Evolutionary conservation across 371 early-diverging fungal genomes (phyloP), one percentile per base, ranked within the genome.

Genomic region (Lichtheimia hyalospora): DNA sequence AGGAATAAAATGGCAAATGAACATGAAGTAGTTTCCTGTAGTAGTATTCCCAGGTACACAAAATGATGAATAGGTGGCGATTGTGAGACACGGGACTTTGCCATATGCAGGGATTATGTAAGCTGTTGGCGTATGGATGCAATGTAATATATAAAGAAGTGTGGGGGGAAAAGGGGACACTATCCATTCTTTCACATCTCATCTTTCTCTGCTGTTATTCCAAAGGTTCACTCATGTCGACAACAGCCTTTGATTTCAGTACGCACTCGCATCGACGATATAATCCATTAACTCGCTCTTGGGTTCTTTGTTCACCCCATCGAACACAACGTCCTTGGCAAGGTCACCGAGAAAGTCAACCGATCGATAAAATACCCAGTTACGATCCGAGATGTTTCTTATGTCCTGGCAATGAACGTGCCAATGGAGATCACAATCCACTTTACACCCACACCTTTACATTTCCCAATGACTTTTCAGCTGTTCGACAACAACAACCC

Each of bases 281-380:
- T 82, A 97, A 97, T 66, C 96, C 96, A 18, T 73, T 97, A 56
- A 90, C 89, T 2, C 78, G 85, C 52, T 80, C 90, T 0, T 97
- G 96, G 96, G 92, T 96, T 14, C 81, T 96, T 20, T 93, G 94
- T 70, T 96, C 96, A 8, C 97, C 97, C 13, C 97, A 97, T 67
- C 89, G 97, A 25, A 90, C 93, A 21, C 90, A 92, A 62, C 84
- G 97, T 43, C 97, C 97, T 13, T 97, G 97, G 97, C 88, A 86
- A 62, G 95, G 95, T 57, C 86, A 89, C 50, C 83, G 88, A 54
- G 88, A 88, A 61, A 67, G 77, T 2, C 63, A 75, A 14, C 61
- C 66, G n/a, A 53, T 58, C 25, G 79, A 77, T 14, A 60, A 72
- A n/a, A 69, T 72, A 2, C 90, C 89, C 12, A 44, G 64, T 0